These are phyloP conservation scores for Chaetoscypha palmicola DNA, from an alignment of 2,329 filamentous ascomycete genomes.

Conservation along the genomic window DNA sequence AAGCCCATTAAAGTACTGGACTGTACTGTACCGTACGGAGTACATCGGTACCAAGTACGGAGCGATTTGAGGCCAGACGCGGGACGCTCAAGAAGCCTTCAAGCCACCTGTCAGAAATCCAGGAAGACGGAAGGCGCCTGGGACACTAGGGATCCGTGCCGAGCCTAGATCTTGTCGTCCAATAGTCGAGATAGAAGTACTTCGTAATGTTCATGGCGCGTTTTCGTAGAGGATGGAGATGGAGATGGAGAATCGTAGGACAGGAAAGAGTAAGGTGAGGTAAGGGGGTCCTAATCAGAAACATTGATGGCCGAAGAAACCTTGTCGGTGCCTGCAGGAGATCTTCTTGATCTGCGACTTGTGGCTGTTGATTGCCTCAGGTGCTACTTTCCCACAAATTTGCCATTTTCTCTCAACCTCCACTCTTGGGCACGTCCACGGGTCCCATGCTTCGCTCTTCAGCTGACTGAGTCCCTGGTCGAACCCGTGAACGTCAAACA, in stretches of 20 bases:
- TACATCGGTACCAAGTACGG: no score
- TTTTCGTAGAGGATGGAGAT: background rate
- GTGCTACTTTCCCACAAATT: background rate
- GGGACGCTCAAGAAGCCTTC: no score
- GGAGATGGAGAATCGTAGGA: background rate
- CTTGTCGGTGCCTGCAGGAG: constrained; percentile 13
- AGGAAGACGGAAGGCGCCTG: background rate
- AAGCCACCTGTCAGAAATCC: background rate
- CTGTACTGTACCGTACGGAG: no score
- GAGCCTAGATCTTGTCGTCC: background rate
- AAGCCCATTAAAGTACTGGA: no score
- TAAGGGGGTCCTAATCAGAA: background rate
- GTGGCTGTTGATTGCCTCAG: constrained; percentile 5
- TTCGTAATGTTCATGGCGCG: background rate
- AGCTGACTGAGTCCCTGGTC: no score
- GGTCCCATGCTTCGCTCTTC: no score
- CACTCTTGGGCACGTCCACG: constrained; percentile 1
- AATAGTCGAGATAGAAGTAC: background rate
- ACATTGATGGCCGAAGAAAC: background rate
- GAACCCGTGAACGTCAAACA: no score
- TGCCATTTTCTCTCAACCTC: constrained; percentile 5
- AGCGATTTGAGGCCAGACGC: no score
- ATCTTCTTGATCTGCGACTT: constrained; percentile 13
- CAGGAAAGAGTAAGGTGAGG: background rate
- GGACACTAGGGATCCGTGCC: background rate